Base-by-base conservation (phyloP, 768 basidiomycete genomes). In the Lentinula boryana region DNA sequence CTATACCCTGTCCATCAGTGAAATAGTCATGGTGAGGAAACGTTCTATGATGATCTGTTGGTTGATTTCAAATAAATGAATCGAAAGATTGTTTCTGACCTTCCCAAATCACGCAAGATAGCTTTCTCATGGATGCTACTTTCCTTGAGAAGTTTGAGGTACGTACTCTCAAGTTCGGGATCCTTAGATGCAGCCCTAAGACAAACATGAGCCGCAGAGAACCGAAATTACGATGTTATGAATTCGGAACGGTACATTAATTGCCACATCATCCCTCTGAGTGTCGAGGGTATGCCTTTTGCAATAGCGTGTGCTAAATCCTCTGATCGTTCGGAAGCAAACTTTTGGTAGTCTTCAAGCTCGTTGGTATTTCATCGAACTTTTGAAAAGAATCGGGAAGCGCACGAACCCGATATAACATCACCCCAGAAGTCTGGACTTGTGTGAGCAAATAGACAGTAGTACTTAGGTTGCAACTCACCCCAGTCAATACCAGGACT, bases 1-100 rank as follows among this genome's bases (percentile, higher is more conserved):
- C 97, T 31, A 95, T 89, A 8, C 96, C 97, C 67, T 91, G 90
- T 2, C 89, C 94, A 65, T 97, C 91, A 46, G 85, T 93, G 72
- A 98, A 99, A 76, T 93, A 98, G 50, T 91, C 89, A 68, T 98
- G 95, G 69, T 95, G 91, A 27, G 97, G 97, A 74, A 99, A 98
- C 3, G 97, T 99, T 71, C 93, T 91, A 63, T 18, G 55, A 36
- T 49, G 55, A 53, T 15, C 8, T 49, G 48, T 46, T 61, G 38
- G 63, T 60, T 36, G 50, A 58, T 56, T 13, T 33, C 62, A 48
- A 63, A 56, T 65, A 40, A 40, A 60, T 49, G 41, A 40, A 60
- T 46, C 62, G 49, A 21, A 49, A 50, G 27, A 60, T n/a, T 57
- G 41, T 50, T 18, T 65, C 73, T 60, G 59, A 89, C 85, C 95